These are phyloP conservation scores for Nannizzia gypsea DNA, from an alignment of 2,329 filamentous ascomycete genomes.

Conservation along the genomic window DNA sequence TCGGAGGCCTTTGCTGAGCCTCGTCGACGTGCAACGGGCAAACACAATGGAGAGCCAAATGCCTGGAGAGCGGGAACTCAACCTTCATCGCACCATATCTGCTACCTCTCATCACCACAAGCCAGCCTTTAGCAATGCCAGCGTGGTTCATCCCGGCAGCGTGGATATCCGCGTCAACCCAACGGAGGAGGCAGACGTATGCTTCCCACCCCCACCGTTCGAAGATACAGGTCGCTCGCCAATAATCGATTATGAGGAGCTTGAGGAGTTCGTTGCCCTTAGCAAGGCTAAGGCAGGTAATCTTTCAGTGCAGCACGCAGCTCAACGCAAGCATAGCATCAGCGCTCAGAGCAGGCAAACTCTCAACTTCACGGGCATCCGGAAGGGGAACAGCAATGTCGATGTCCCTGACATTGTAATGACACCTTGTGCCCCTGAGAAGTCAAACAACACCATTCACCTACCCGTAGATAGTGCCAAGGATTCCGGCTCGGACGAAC, in stretches of 20 bases:
- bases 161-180: conserved; percentile 26
- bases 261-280: conserved; percentile 78
- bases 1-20: conserved; percentile 95
- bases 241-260: conserved; percentile 80
- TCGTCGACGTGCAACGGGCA: conserved; percentile 66
- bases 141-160: conserved; percentile 41
- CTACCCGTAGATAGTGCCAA: conserved; percentile 17
- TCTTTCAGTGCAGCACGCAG: conserved; percentile 10
- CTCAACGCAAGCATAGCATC: conserved; percentile 32
- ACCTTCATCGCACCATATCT: conserved; percentile 60
- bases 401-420: conserved; percentile 28
- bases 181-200: conserved; percentile 66
- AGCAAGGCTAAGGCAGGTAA: conserved; percentile 24
- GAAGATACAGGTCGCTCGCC: conserved; percentile 67
- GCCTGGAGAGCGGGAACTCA: conserved; percentile 44
- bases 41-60: conserved; percentile 52
- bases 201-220: conserved; percentile 57
- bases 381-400: conserved; percentile 31
- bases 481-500: background rate
- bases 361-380: conserved; percentile 52
- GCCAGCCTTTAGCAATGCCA: conserved; percentile 48
- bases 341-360: conserved; percentile 41
- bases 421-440: conserved; percentile 20
- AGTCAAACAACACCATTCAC: conserved; percentile 23
- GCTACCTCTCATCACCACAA: conserved; percentile 52